Evolutionary conservation across 257 asterid species (phyloP), one percentile per base, ranked within the genome.

Genomic region (Buddleja alternifolia): DNA sequence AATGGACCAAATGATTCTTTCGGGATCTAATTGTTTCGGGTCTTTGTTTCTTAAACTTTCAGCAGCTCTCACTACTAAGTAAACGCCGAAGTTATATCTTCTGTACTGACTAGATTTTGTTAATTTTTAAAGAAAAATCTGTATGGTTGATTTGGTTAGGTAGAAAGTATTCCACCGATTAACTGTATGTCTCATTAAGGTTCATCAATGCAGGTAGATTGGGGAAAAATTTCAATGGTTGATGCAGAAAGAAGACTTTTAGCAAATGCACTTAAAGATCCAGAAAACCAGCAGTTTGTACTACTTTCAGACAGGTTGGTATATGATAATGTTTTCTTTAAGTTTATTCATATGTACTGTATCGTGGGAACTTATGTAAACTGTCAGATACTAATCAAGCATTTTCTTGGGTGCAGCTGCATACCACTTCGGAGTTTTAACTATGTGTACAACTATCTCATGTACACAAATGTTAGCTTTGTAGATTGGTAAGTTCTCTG

Each of bases 181-280:
- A 67, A 48, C 59, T 56, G 20, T 54, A 68, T 48, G 41, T 60
- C 21, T 1, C 45, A 19, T 51, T 60, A 51, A 15, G 54, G 25
- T 61, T 77, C 65, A 37, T 45, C 34, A 50, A 34, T 66, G 58
- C 76, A 74, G 78, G 73, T 66, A 17, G 23, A 16, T 10, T 51
- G 99, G 99, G 99, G 99, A 47, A 92, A 80, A 84, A 89, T 91
- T 70, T 94, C 99, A 39, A 94, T 94, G 99, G 95, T 94, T 69
- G 98, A 94, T 78, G 99, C 99, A 73, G 99, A 94, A 83, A 92
- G 82, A 77, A 84, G 99, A 55, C 98, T 94, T 72, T 73, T 94
- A 74, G 96, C 78, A 16, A 74, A 88, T 79, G 97, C 99, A 3
- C 96, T 94, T 21, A 78, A 78, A 64, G 99, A 94, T 77, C 82